Evolutionary conservation across 177 flowering plant genomes (phyloP), one percentile per base, ranked within the genome.

Genomic region (Vitis hybrid): DNA sequence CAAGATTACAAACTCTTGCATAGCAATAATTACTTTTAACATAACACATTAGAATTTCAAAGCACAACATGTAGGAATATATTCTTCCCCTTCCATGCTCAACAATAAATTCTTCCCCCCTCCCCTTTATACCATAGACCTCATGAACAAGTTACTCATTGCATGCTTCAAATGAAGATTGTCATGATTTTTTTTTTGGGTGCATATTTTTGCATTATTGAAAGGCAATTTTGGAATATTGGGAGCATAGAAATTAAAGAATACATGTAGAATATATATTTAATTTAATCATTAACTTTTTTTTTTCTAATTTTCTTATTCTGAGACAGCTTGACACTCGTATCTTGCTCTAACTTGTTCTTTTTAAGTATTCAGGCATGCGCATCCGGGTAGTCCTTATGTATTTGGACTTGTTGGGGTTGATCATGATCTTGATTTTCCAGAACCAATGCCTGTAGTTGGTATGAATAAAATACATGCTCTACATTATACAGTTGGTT

Each of bases 321-420:
- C 59, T 67, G 56, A 21, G 15, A 32, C 32, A 61, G 0, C 48
- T 67, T 69, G 56, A 40, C 68, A 56, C 78, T 11, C 15, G 30
- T 74, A 35, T 50, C 55, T 72, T 75, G 13, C 32, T 67, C 72
- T 79, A 58, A 78, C 82, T 57, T 74, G 48, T 72, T 27, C n/a
- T 61, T 56, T 27, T 73, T 61, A 60, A 59, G 19, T 60, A 59
- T 79, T n/a, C 86, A 95, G 99, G 82, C 99, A 95, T 84, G 99
- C 99, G 76, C 97, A 91, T 86, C 99, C 99, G 24, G 99, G 98
- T 11, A 91, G 90, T 79, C 99, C 99, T 6, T 95, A 95, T 80
- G 96, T 95, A 16, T 89, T 83, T 88, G 99, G 99, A 72, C 98
- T 91, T 72, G 96, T 90, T 75, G 98, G 87, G 52, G 87, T 78